Base-by-base conservation (phyloP, 495 filamentous ascomycete species). In the Penicillium desertorum region DNA sequence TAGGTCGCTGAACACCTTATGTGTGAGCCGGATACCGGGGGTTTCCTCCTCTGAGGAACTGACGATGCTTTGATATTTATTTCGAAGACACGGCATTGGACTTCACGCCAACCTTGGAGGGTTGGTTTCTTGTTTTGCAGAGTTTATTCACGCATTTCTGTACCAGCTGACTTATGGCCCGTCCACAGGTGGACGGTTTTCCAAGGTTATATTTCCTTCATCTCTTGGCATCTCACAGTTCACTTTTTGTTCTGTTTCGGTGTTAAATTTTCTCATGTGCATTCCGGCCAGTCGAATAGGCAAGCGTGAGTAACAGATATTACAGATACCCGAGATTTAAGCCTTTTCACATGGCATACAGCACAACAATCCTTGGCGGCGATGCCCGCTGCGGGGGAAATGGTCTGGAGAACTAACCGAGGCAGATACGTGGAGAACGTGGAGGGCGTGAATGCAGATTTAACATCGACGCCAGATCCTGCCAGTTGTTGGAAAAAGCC, bases 1-100 rank as follows among this genome's bases (percentile, higher is more conserved):
- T 47, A 80, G 54, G 50, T 64, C 70, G 53, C 63, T 67, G 59
- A 61, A 57, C 49, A 56, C 23, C 23, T 56, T 51, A 3, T 60
- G 43, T 19, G 23, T 5, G 5, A 12, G 3, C 19, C 5, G 5
- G 17, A 44, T 43, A 43, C 14, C 42, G 0, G 3, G 16, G 36
- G 6, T 4, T 8, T 36, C 4, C 6, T n/a, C 36, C n/a, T n/a
- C n/a, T 2, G 5, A 16, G 16, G 7, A 39, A 17, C 6, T 39
- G 34, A 12, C 36, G 6, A 39, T 17, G 36, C 36, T 39, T n/a
- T 39, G 2, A 17, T 17, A 17, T 17, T 17, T 8, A 11, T 17
- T 39, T 39, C 36, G n/a, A 17, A 8, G 36, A n/a, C 36, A 17
- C 5, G n/a, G 36, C 10, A 17, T n/a, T 6, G 2, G n/a, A 17